A percentile compares a stretch with the other conserved stretches of the same genome.
These are phyloP conservation scores for Plasmodium knowlesi DNA, from an alignment of 169 alveolate genomes.

Conservation along the genomic window DNA sequence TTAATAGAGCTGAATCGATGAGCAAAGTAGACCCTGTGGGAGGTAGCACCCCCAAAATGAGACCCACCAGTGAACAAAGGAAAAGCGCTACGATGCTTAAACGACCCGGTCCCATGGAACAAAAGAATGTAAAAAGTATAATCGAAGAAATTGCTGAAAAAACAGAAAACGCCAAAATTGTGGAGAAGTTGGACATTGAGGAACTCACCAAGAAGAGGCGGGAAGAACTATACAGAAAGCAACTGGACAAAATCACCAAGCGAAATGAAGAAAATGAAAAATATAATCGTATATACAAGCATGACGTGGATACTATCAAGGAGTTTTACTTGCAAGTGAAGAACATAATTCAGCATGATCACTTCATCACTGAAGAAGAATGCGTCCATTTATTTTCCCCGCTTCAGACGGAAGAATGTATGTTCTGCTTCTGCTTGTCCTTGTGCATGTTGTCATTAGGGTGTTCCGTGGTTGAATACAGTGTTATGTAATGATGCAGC, in stretches of 20 bases:
- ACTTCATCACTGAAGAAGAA: conserved; percentile 36
- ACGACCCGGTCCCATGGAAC: background rate
- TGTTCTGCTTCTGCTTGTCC: background rate
- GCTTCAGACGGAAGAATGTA: conserved; percentile 59
- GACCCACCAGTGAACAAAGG: background rate
- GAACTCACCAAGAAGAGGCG: conserved; percentile 49
- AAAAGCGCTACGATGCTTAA: background rate
- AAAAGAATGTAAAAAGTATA: conserved; percentile 26
- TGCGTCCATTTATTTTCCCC: conserved; percentile 6
- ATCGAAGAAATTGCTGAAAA: conserved; percentile 66
- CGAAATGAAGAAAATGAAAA: conserved; percentile 61
- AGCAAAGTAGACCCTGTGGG: background rate
- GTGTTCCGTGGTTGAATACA: background rate
- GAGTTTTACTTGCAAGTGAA: conserved; percentile 20
- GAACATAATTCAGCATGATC: conserved; percentile 4
- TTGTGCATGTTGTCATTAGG: no score
- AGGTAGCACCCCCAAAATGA: background rate
- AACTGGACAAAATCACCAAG: conserved; percentile 54
- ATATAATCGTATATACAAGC: conserved; percentile 54
- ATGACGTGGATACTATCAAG: conserved; percentile 34
- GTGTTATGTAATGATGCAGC: background rate
- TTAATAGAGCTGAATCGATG: background rate
- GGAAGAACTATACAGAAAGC: conserved; percentile 62
- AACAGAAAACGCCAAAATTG: conserved; percentile 74
- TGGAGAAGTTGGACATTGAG: conserved; percentile 66